A percentile compares a stretch with the other conserved stretches of the same genome.
phyloP scores from a whole-genome alignment of 495 filamentous ascomycete species.

The Talaromyces thailandensis region DNA sequence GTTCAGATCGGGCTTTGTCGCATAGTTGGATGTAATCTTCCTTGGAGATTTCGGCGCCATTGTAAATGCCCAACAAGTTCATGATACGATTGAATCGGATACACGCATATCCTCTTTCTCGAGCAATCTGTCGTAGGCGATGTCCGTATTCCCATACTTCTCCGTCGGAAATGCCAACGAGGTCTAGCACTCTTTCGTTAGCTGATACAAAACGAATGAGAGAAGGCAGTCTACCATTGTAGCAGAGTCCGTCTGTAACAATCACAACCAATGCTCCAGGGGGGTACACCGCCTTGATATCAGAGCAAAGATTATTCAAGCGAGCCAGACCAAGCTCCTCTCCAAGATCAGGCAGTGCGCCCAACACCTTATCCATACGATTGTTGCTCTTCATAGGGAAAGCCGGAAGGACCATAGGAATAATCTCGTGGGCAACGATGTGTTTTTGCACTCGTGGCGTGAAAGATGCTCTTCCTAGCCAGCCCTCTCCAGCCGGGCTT shows the following conservation, averaged over 20 bases:
- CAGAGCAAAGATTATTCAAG: conserved; percentile 31
- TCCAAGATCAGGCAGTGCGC: conserved; percentile 33
- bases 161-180: conserved; percentile 33
- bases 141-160: conserved; percentile 35
- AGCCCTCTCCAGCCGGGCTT: not conserved
- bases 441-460: not conserved
- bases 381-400: conserved; percentile 44
- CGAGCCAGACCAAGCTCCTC: conserved; percentile 37
- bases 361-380: conserved; percentile 31
- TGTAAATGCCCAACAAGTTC: not conserved
- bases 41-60: not conserved
- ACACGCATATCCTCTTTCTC: conserved; percentile 29
- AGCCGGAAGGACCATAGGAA: conserved; percentile 32
- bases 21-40: not conserved
- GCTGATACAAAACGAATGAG: not conserved
- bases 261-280: conserved; percentile 36
- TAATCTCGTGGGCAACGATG: not conserved
- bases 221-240: conserved; percentile 26
- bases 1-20: conserved; percentile 22
- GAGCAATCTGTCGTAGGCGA: conserved; percentile 28
- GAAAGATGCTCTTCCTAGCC: not conserved
- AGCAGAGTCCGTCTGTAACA: conserved; percentile 38
- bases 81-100: conserved; percentile 9
- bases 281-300: conserved; percentile 33
- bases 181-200: conserved; percentile 16